Percentiles rank a stretch among this genome's conserved stretches.
phyloP scores from a whole-genome alignment of 495 filamentous ascomycete species.

The Parathielavia hyrcaniae region DNA sequence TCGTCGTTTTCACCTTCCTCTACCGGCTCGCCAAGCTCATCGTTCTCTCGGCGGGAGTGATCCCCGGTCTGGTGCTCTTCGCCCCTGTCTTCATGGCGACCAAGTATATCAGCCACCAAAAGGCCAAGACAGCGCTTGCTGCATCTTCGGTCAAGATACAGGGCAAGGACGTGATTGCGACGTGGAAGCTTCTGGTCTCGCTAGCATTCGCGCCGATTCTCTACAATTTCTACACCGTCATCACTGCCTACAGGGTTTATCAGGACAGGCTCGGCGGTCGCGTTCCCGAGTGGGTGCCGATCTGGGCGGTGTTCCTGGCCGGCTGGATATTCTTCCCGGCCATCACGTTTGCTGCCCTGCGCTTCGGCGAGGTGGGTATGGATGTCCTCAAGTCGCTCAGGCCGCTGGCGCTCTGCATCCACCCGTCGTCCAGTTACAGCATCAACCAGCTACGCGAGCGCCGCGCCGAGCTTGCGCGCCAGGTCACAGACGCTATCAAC shows the following conservation, averaged over 20 bases:
- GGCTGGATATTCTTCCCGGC: slow-evolving; percentile 76
- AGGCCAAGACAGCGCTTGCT: slow-evolving; percentile 84
- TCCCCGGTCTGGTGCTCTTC: slow-evolving; percentile 85
- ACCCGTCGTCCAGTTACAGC: slow-evolving; percentile 75
- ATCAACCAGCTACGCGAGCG: slow-evolving; percentile 70
- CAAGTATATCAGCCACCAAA: slow-evolving; percentile 83
- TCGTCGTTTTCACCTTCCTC: slow-evolving; percentile 67
- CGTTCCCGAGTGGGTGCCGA: slow-evolving; percentile 71
- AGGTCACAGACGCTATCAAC: slow-evolving; percentile 90
- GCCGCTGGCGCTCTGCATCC: slow-evolving; percentile 81
- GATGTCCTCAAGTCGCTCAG: slow-evolving; percentile 93
- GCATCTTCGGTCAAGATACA: slow-evolving; percentile 91
- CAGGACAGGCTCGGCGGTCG: slow-evolving; percentile 72
- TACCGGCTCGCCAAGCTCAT: slow-evolving; percentile 73
- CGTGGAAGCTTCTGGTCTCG: slow-evolving; percentile 94
- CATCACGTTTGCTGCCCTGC: slow-evolving; percentile 88
- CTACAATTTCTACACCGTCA: slow-evolving; percentile 70
- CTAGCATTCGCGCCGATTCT: slow-evolving; percentile 80
- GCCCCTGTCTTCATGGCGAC: slow-evolving; percentile 83
- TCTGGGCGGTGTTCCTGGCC: slow-evolving; percentile 66
- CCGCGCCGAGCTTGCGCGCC: slow-evolving; percentile 65
- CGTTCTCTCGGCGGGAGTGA: slow-evolving; percentile 68
- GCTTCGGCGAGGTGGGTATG: slow-evolving; percentile 96
- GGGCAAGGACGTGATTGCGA: slow-evolving; percentile 91
- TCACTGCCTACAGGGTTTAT: slow-evolving; percentile 72